phyloP scores from a whole-genome alignment of 768 basidiomycete genomes.

The Candolleomyces eurysporus region DNA sequence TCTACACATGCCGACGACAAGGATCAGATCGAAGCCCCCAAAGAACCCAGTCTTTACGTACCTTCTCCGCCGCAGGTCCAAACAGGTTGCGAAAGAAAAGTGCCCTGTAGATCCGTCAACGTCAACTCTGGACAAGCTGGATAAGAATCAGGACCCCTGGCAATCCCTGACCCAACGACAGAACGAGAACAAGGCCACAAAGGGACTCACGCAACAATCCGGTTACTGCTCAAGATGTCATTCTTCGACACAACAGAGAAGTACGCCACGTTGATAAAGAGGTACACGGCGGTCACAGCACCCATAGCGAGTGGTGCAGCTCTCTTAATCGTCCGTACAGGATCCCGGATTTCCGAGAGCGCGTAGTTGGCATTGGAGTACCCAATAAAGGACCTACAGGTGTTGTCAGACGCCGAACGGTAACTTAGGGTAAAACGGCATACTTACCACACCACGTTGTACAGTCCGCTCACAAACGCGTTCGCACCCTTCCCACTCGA shows the following conservation, averaged over 20 bases:
- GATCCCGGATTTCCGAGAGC: constrained; percentile 67
- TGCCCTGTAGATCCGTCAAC: constrained; percentile 37
- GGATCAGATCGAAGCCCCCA: not conserved
- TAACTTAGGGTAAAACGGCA: not conserved
- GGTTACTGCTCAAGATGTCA: constrained; percentile 62
- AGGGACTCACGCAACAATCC: constrained; percentile 62
- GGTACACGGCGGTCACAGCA: constrained; percentile 56
- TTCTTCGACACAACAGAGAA: constrained; percentile 70
- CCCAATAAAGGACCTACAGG: constrained; percentile 62
- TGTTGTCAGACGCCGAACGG: not conserved
- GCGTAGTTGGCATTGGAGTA: constrained; percentile 77
- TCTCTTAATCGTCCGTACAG: constrained; percentile 65
- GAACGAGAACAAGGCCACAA: no score
- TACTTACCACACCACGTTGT: constrained; percentile 66
- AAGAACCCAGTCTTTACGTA: constrained; percentile 20
- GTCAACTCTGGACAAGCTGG: not conserved
- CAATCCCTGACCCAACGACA: no score
- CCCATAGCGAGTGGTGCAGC: constrained; percentile 68
- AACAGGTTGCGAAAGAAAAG: constrained; percentile 75
- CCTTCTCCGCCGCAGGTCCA: constrained; percentile 59
- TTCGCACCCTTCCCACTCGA: constrained; percentile 48
- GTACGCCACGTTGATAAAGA: constrained; percentile 70
- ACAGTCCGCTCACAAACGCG: constrained; percentile 61
- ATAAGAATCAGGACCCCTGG: not conserved
- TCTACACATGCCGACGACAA: constrained; percentile 28